These are phyloP conservation scores for Coccinonectria pachysandricola DNA, from an alignment of 2,329 filamentous ascomycete genomes.

Conservation along the genomic window DNA sequence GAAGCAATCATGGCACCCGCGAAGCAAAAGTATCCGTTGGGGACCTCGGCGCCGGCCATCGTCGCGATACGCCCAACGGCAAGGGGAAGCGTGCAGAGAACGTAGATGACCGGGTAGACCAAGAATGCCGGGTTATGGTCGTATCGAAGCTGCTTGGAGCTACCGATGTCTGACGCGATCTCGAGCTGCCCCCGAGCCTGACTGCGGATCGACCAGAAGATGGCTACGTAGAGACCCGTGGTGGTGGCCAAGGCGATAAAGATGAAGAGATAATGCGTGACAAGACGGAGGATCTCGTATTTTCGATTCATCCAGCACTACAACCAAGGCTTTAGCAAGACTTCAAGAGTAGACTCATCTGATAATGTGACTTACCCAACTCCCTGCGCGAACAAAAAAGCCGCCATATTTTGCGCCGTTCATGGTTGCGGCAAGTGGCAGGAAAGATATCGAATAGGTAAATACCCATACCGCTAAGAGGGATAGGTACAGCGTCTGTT, in stretches of 20 bases:
- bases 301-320: slow-evolving; percentile 54
- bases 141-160: slow-evolving; percentile 9
- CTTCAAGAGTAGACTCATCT: background rate
- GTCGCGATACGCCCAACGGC: slow-evolving; percentile 53
- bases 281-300: slow-evolving; percentile 44
- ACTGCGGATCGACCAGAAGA: slow-evolving; percentile 29
- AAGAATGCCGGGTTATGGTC: slow-evolving; percentile 45
- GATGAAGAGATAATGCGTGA: slow-evolving; percentile 57
- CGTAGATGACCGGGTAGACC: slow-evolving; percentile 58
- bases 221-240: slow-evolving; percentile 28
- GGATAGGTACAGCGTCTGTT: slow-evolving; percentile 36
- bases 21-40: slow-evolving; percentile 46
- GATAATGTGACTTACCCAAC: slow-evolving; percentile 39
- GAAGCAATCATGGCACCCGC: slow-evolving; percentile 48
- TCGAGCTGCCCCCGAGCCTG: slow-evolving; percentile 9
- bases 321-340: slow-evolving; percentile 5
- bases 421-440: slow-evolving; percentile 35
- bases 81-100: slow-evolving; percentile 57
- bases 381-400: slow-evolving; percentile 53
- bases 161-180: slow-evolving; percentile 4
- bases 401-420: slow-evolving; percentile 32
- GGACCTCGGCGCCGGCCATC: slow-evolving; percentile 44
- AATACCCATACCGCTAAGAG: slow-evolving; percentile 48
- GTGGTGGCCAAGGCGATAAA: slow-evolving; percentile 33
- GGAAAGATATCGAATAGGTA: slow-evolving; percentile 44